Evolutionary conservation across 1,139 yeast species (phyloP).

Genomic region (Kodamaea ohmeri): DNA sequence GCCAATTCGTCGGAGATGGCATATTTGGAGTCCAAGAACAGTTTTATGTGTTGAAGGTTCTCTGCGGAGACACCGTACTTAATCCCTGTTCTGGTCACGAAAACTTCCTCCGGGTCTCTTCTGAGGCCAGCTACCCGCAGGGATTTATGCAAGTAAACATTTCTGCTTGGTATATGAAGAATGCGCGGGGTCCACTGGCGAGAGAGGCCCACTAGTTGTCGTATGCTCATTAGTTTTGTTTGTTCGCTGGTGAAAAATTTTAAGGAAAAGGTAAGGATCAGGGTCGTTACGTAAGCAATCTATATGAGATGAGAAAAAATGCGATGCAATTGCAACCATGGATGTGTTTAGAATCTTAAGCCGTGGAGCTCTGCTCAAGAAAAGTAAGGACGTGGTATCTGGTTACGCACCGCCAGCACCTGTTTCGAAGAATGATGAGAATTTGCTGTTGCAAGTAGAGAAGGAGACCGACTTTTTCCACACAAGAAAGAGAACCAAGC

Average conservation of each 20-base stretch:
- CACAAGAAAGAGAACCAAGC: conserved; percentile 35
- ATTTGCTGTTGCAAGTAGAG: conserved; percentile 46
- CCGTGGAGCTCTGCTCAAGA: conserved; percentile 79
- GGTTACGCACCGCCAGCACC: conserved; percentile 45
- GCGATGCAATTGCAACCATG: conserved; percentile 42
- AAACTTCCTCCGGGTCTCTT: conserved; percentile 66
- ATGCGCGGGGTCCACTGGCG: conserved; percentile 6
- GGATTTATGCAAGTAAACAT: conserved; percentile 48
- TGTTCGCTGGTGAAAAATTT: conserved; percentile 8
- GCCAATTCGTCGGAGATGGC: conserved; percentile 53
- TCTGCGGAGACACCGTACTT: conserved; percentile 54
- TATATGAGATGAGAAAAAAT: conserved; percentile 1
- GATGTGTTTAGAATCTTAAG: conserved; percentile 84
- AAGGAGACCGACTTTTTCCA: conserved; percentile 72
- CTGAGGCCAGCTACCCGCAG: conserved; percentile 69
- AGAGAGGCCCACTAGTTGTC: conserved; percentile 13
- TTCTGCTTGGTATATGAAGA: conserved; percentile 12
- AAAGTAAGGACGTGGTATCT: conserved; percentile 41
- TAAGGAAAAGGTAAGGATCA: conserved; percentile 4
- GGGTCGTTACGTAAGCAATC: conserved; percentile 8
- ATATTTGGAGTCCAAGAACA: conserved; percentile 44
- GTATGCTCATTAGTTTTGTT: conserved; percentile 11
- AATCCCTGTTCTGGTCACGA: conserved; percentile 57
- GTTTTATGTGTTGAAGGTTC: conserved; percentile 48
- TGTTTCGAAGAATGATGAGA: conserved; percentile 33